These are phyloP conservation scores for Kwoniella sp. DNA, from an alignment of 768 basidiomycete genomes.

Conservation along the genomic window DNA sequence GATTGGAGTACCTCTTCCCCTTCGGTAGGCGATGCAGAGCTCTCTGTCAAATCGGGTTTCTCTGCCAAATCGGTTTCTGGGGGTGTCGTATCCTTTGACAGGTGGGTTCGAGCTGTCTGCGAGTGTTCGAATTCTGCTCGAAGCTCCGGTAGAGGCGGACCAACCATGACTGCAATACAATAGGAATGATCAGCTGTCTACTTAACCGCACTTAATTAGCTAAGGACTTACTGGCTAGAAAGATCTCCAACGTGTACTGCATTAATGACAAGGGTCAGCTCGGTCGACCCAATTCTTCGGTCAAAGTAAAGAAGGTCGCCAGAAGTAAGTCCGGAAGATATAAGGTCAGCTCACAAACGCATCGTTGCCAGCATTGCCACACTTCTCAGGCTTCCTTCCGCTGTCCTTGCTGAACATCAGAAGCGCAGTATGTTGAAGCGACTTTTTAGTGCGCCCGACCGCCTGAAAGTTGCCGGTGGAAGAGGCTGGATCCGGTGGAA, in stretches of 20 bases:
- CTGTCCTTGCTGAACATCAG: conserved; percentile 35
- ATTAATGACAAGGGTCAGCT: not conserved
- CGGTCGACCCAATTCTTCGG: not conserved
- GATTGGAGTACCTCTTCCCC: not conserved
- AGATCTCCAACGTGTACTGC: conserved; percentile 45
- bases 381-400: conserved; percentile 19
- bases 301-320: too few species aligned
- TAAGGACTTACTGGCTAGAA: conserved; percentile 39
- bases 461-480: not conserved
- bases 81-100: not conserved
- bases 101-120: not conserved
- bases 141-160: conserved; percentile 33
- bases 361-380: conserved; percentile 51
- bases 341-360: conserved; percentile 36
- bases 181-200: conserved; percentile 14
- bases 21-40: not conserved
- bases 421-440: conserved; percentile 31
- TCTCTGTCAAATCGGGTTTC: too few species aligned
- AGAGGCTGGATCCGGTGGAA: not conserved
- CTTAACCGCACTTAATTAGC: not conserved
- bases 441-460: conserved; percentile 12
- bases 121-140: conserved; percentile 25
- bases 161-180: conserved; percentile 29
- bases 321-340: too few species aligned
- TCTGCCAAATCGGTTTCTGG: too few species aligned